phyloP scores from a whole-genome alignment of 148 eudicot species.

The Vaccinium vitisidaea region DNA sequence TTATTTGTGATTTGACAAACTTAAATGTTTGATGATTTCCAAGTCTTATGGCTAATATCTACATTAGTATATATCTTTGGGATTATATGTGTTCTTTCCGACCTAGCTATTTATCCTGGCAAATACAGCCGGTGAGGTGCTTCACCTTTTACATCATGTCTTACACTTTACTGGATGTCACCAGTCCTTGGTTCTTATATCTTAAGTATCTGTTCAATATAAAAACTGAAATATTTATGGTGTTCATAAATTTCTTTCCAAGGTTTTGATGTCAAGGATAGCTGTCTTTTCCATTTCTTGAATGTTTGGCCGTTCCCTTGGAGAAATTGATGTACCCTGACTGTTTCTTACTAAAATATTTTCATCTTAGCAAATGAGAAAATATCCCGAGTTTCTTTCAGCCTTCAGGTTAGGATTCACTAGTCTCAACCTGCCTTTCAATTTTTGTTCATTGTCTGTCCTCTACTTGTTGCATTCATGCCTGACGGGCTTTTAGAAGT shows the following conservation, averaged over 20 bases:
- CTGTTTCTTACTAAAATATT: neutral
- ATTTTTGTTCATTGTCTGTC: neutral
- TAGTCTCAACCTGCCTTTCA: neutral
- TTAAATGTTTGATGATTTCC: neutral
- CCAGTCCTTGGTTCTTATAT: neutral
- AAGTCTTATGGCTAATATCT: neutral
- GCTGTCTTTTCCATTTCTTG: neutral
- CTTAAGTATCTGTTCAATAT: neutral
- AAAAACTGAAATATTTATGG: neutral
- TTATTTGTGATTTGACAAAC: neutral
- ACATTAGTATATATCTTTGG: neutral
- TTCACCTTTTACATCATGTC: neutral
- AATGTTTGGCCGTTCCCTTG: neutral
- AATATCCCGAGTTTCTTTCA: neutral
- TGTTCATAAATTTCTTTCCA: neutral
- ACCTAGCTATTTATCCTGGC: neutral
- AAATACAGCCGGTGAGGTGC: neutral
- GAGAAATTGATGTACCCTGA: neutral
- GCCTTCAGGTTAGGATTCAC: neutral
- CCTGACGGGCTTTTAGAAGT: neutral
- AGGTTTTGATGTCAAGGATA: neutral
- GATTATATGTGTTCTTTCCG: neutral
- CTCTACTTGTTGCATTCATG: neutral
- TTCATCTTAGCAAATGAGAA: neutral
- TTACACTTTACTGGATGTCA: neutral